Conservation (phyloP, 495 filamentous ascomycete species). For the Xylaria bambusicola region DNA sequence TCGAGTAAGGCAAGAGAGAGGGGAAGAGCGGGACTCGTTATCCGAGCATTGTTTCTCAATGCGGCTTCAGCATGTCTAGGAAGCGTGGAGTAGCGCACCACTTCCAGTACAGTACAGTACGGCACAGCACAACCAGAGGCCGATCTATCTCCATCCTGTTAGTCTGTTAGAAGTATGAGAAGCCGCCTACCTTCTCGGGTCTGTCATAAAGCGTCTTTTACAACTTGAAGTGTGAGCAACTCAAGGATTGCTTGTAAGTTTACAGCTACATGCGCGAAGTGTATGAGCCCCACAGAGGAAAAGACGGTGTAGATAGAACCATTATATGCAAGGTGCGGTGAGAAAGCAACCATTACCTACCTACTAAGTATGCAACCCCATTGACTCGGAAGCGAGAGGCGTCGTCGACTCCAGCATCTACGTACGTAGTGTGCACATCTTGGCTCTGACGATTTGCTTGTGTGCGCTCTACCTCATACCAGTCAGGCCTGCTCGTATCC, state of each 20-base stretch:
- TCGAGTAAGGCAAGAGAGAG: too few relatives aligned
- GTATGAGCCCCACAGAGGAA: conserved; percentile 10
- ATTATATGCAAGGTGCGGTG: conserved; percentile 3
- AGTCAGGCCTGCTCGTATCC: not conserved
- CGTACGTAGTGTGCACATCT: not conserved
- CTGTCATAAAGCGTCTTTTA: not conserved
- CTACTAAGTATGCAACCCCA: not conserved
- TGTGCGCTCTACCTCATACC: not conserved
- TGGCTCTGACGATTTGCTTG: not conserved
- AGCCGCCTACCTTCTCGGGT: not conserved
- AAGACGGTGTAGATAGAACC: conserved; percentile 16
- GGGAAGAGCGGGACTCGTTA: not conserved
- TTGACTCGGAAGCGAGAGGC: conserved; percentile 1
- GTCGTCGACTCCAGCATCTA: not conserved
- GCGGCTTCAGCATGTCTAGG: too few relatives aligned
- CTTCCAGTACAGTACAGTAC: too few relatives aligned
- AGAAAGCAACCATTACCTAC: not conserved
- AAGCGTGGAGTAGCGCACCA: too few relatives aligned
- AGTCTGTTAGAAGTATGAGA: not conserved
- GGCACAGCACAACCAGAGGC: not conserved
- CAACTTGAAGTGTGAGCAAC: too few relatives aligned
- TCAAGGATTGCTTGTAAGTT: not conserved
- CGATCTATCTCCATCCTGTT: not conserved
- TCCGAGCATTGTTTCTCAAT: not conserved
- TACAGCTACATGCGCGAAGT: not conserved